Conservation (phyloP, 2,329 filamentous ascomycete genomes). For the Aspergillus amoenus region DNA sequence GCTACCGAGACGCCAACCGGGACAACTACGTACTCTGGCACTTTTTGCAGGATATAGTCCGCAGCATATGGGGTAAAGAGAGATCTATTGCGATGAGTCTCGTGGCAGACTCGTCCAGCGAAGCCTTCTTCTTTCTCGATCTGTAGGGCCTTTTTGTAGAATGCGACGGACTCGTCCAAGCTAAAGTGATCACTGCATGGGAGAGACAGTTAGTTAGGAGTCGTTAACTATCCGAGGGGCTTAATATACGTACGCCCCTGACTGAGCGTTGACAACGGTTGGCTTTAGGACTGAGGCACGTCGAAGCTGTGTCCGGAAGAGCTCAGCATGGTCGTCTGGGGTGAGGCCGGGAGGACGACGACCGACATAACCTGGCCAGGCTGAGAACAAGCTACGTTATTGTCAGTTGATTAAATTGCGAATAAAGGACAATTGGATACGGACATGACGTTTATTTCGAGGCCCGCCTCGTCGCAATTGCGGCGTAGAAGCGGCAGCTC, state of each 20-base stretch:
- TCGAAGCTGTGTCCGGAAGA: slow-evolving; percentile 18
- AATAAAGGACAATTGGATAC: background rate
- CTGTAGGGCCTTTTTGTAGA: slow-evolving; percentile 31
- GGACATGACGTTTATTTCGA: slow-evolving; percentile 22
- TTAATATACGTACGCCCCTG: slow-evolving; percentile 17
- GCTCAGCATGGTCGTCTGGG: slow-evolving; percentile 14
- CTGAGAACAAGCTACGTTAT: slow-evolving; percentile 14
- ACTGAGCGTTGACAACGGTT: slow-evolving; percentile 22
- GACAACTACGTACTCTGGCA: slow-evolving; percentile 27
- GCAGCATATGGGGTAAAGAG: slow-evolving; percentile 33
- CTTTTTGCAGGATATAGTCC: slow-evolving; percentile 27
- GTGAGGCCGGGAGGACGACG: slow-evolving; percentile 18
- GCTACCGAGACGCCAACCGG: background rate
- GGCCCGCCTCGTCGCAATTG: slow-evolving; percentile 17
- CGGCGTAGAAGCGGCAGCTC: slow-evolving; percentile 5
- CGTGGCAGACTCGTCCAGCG: slow-evolving; percentile 30
- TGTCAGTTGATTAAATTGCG: background rate
- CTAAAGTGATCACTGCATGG: slow-evolving; percentile 30
- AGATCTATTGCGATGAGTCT: slow-evolving; percentile 35
- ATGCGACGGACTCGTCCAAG: slow-evolving; percentile 33
- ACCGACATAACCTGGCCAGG: slow-evolving; percentile 21
- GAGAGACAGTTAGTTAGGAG: too few relatives aligned
- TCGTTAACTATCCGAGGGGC: too few relatives aligned
- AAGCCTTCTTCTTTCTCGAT: slow-evolving; percentile 33
- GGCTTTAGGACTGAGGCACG: slow-evolving; percentile 13